Percentiles rank a stretch among this genome's conserved stretches.
These are phyloP conservation scores for Lentithecium fluviatile DNA, from an alignment of 495 filamentous ascomycete species.

Conservation along the genomic window DNA sequence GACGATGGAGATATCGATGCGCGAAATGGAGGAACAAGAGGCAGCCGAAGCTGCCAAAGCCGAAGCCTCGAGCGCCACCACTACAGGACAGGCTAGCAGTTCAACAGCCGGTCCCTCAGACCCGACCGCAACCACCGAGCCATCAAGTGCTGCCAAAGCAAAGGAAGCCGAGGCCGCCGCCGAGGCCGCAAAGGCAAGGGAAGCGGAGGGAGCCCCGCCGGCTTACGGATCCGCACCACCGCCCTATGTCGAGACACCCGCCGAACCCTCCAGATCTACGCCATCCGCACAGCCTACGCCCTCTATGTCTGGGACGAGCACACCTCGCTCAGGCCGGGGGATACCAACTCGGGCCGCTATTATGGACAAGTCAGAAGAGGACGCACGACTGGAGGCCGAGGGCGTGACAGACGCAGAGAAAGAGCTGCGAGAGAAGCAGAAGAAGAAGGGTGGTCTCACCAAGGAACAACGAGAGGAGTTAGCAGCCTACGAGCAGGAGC, in stretches of 20 bases:
- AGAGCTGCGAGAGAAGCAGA: constrained; percentile 74
- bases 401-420: constrained; percentile 75
- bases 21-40: constrained; percentile 44
- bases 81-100: constrained; percentile 4
- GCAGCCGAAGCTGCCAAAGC: constrained; percentile 23
- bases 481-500: constrained; percentile 82
- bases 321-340: constrained; percentile 59
- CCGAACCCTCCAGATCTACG: constrained; percentile 6
- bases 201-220: not conserved
- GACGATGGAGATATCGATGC: constrained; percentile 48
- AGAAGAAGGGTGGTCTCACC: constrained; percentile 79
- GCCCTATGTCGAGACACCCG: constrained; percentile 27
- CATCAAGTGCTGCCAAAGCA: constrained; percentile 12
- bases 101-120: not conserved
- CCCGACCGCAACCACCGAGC: not conserved
- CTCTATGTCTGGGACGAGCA: constrained; percentile 58
- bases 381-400: constrained; percentile 66
- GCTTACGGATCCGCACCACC: constrained; percentile 25
- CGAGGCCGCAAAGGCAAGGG: constrained; percentile 1
- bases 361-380: constrained; percentile 86
- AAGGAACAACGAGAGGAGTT: constrained; percentile 92
- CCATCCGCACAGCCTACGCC: constrained; percentile 9
- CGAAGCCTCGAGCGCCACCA: constrained; percentile 9
- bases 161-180: constrained; percentile 25
- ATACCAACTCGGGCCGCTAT: constrained; percentile 78